phyloP scores from a whole-genome alignment of 768 basidiomycete species.

The Naganishia friedmannii region DNA sequence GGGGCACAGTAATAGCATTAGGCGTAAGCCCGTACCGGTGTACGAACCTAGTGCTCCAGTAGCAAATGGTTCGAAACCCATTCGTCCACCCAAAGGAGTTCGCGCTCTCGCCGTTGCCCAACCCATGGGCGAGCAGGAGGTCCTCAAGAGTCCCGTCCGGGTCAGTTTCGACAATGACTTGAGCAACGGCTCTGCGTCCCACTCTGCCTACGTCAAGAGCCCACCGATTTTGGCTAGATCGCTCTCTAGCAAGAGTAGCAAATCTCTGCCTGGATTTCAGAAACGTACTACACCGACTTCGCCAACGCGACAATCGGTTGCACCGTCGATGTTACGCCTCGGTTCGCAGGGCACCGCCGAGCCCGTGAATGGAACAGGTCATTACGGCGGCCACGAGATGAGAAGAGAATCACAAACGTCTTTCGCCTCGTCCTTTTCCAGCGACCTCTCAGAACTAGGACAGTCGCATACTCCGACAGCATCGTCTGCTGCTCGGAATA shows the following conservation, averaged over 20 bases:
- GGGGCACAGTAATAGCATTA: constrained; percentile 1
- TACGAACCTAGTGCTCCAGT: background rate
- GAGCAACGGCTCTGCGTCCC: background rate
- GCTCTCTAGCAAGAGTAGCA: background rate
- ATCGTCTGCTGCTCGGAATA: background rate
- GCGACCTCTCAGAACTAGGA: background rate
- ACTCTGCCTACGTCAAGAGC: background rate
- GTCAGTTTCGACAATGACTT: background rate
- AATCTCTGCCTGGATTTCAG: background rate
- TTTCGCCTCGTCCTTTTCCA: constrained; percentile 6
- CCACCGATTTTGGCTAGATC: background rate
- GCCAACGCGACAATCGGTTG: background rate
- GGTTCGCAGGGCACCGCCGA: background rate
- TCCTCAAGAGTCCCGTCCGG: constrained; percentile 8
- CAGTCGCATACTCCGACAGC: background rate
- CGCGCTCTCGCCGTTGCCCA: background rate
- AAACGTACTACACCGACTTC: background rate
- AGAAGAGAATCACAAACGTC: constrained; percentile 1
- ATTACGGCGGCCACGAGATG: background rate
- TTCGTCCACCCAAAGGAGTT: background rate
- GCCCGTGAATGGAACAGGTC: background rate
- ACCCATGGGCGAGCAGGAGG: constrained; percentile 6
- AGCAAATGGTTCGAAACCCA: background rate
- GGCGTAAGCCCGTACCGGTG: constrained; percentile 11
- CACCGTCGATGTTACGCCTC: background rate